Base-by-base conservation (phyloP, 768 basidiomycete genomes). In the Favolaschia claudopus region DNA sequence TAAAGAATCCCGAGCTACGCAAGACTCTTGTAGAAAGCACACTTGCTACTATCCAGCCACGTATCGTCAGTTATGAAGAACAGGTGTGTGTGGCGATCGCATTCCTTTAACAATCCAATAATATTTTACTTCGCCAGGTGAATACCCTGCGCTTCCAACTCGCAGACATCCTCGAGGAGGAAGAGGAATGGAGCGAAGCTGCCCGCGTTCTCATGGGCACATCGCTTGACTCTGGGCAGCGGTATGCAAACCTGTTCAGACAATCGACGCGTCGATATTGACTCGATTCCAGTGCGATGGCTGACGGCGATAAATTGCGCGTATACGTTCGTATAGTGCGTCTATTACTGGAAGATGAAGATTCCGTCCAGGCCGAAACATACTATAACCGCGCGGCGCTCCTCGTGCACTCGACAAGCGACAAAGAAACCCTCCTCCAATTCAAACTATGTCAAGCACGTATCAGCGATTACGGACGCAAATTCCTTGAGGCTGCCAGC, bases 381-480 rank as follows among this genome's bases (percentile, higher is more conserved):
- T 99, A 95, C 76, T 96, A 96, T 74, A 96, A 96, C 69, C 92
- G 97, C 53, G 97, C 97, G 19, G 93, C 95, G 1, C 85, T 95
- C 20, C 84, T 98, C 20, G 88, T 93, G 22, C 91, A 95, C 71
- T 86, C 89, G 15, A 86, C 91, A 34, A 81, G 79, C 15, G 88
- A 98, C 75, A 88, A 86, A 66, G 92, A 90, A 70, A 91, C 89
- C 14, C 80, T 89, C 33, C 82, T 96, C 22, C 83, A 88, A 67
- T 96, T 92, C 80, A 96, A 95, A 74, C 85, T 96, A 24, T 95
- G 91, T 66, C 93, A 99, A 78, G 97, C 97, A 20, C 85, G 96
- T 43, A 92, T 99, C 70, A 91, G 89, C 63, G 97, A 99, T 69
- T 96, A 93, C 66, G 84, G 87, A 34, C 85, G 97, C 48, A 92